Percentiles rank a stretch among this genome's conserved stretches.
Conservation (phyloP, 768 basidiomycete species). For the Trametes gibbosa region DNA sequence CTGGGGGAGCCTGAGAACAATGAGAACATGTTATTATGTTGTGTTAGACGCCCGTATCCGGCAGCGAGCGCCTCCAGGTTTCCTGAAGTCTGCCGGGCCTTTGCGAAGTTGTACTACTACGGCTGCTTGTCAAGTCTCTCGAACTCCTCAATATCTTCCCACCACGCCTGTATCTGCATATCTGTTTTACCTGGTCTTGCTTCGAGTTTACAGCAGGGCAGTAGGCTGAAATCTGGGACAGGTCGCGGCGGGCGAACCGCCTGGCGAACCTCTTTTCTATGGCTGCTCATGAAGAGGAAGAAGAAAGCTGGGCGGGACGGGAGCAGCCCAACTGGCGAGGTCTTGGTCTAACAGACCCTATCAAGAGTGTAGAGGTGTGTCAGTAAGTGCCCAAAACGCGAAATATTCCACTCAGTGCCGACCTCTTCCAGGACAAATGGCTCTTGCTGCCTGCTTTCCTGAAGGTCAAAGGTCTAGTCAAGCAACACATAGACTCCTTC, state of each 20-base stretch:
- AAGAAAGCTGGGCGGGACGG: slow-evolving; percentile 58
- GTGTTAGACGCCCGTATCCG: too few relatives aligned
- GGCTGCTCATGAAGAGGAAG: slow-evolving; percentile 25
- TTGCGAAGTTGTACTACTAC: too few relatives aligned
- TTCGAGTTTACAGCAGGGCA: too few relatives aligned
- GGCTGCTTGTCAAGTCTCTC: too few relatives aligned
- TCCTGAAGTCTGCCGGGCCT: too few relatives aligned
- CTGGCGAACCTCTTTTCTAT: not conserved
- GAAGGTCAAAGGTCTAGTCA: slow-evolving; percentile 96
- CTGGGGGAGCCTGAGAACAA: too few relatives aligned
- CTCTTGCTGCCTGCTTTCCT: slow-evolving; percentile 93
- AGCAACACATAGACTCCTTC: slow-evolving; percentile 98
- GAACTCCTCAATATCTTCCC: too few relatives aligned
- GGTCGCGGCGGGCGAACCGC: too few relatives aligned
- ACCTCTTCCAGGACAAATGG: slow-evolving; percentile 86
- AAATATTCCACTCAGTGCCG: slow-evolving; percentile 8
- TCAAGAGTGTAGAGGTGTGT: slow-evolving; percentile 86
- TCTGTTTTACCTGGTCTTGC: too few relatives aligned
- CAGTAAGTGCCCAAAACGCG: not conserved
- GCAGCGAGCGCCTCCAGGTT: too few relatives aligned
- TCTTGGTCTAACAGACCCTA: slow-evolving; percentile 79
- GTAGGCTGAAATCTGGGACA: not conserved
- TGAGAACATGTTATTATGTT: too few relatives aligned
- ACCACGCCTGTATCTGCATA: too few relatives aligned
- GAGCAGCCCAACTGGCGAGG: slow-evolving; percentile 67